Conservation (phyloP, 768 basidiomycete species). For the Lentinula sp. region DNA sequence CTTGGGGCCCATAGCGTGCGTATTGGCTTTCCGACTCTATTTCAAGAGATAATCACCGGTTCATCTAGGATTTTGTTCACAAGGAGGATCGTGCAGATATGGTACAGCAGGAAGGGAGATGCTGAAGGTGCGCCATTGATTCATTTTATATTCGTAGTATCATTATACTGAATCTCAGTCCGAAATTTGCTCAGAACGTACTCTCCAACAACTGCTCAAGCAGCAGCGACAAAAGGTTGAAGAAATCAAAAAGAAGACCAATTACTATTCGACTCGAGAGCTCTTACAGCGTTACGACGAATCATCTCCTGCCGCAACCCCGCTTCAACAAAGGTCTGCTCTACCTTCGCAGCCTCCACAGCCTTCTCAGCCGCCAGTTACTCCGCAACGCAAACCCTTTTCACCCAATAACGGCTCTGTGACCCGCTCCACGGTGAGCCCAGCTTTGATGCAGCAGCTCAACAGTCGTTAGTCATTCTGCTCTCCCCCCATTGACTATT, state of each 20-base stretch:
- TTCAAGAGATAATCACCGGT: too few species aligned
- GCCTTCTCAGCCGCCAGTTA: slow-evolving; percentile 7
- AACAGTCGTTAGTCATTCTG: slow-evolving; percentile 16
- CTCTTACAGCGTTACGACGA: slow-evolving; percentile 90
- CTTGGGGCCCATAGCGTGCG: slow-evolving; percentile 75
- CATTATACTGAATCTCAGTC: neutral
- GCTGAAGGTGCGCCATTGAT: slow-evolving; percentile 56
- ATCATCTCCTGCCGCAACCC: slow-evolving; percentile 28
- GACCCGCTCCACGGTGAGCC: slow-evolving; percentile 14
- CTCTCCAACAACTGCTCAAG: slow-evolving; percentile 65
- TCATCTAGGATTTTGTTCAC: slow-evolving; percentile 61
- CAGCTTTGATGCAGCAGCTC: slow-evolving; percentile 21
- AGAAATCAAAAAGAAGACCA: slow-evolving; percentile 96
- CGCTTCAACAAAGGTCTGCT: slow-evolving; percentile 29
- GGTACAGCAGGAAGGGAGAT: slow-evolving; percentile 77
- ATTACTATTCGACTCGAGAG: slow-evolving; percentile 88
- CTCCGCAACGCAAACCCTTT: slow-evolving; percentile 14
- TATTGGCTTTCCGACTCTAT: slow-evolving; percentile 11
- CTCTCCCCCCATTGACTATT: slow-evolving; percentile 8
- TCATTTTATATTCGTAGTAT: too few species aligned
- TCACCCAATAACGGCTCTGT: slow-evolving; percentile 16
- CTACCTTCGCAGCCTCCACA: slow-evolving; percentile 18
- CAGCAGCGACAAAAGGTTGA: slow-evolving; percentile 83
- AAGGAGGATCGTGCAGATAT: slow-evolving; percentile 74
- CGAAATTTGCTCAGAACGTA: slow-evolving; percentile 53